phyloP scores from a whole-genome alignment of 1,284 basidiomycete genomes.

The Mycena sp. region DNA sequence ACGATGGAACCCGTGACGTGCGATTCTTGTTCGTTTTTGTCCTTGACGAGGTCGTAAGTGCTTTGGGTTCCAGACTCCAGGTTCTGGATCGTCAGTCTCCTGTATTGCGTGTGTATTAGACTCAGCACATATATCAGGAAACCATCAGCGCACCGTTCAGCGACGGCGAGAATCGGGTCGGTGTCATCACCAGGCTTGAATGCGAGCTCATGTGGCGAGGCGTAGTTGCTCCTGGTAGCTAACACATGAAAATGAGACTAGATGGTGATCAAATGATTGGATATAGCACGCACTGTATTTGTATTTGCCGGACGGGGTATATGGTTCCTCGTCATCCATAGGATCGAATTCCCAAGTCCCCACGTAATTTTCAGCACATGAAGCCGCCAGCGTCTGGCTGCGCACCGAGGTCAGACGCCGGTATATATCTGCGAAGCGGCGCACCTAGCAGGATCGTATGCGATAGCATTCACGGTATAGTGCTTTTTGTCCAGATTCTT shows the following conservation, averaged over 20 bases:
- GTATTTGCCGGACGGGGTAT: neutral
- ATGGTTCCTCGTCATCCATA: neutral
- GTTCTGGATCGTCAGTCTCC: conserved; percentile 29
- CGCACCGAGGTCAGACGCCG: no score
- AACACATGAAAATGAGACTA: neutral
- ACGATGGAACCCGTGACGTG: conserved; percentile 57
- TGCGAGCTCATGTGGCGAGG: conserved; percentile 42
- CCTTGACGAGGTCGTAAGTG: neutral
- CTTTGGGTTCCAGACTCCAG: neutral
- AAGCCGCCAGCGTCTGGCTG: conserved; percentile 16
- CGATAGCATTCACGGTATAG: conserved; percentile 11
- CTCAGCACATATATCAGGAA: neutral
- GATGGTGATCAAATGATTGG: neutral
- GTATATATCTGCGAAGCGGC: no score
- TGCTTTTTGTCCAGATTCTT: neutral
- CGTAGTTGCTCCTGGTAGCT: neutral
- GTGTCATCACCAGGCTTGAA: conserved; percentile 49
- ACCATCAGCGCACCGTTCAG: conserved; percentile 33
- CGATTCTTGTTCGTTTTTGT: neutral
- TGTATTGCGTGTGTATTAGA: neutral
- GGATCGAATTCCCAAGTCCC: conserved; percentile 15
- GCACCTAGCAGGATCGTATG: conserved; percentile 16
- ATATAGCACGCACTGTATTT: conserved; percentile 5
- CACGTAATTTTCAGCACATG: conserved; percentile 13
- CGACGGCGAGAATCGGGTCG: conserved; percentile 45